A percentile compares a stretch with the other conserved stretches of the same genome.
phyloP scores from a whole-genome alignment of 2,329 filamentous ascomycete genomes.

The Laburnicola sp. region DNA sequence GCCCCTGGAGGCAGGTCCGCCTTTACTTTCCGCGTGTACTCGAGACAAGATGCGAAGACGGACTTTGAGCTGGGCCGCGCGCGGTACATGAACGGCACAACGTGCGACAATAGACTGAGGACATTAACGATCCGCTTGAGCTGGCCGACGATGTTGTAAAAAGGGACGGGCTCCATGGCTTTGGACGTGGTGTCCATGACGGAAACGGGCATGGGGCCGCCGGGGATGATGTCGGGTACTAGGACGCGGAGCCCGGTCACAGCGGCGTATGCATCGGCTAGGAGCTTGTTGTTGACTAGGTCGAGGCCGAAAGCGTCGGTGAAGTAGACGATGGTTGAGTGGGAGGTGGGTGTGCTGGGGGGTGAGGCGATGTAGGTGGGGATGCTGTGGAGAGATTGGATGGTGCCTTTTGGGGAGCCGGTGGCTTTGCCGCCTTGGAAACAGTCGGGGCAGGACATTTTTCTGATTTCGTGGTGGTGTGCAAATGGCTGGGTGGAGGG shows the following conservation, averaged over 20 bases:
- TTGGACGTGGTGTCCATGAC: constrained; percentile 18
- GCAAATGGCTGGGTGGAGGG: too few relatives aligned
- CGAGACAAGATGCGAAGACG: neutral
- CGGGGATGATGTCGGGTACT: constrained; percentile 30
- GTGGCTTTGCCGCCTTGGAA: constrained; percentile 23
- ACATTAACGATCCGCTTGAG: constrained; percentile 5
- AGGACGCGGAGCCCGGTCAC: constrained; percentile 21
- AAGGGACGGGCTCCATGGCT: constrained; percentile 2
- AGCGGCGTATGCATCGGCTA: constrained; percentile 28
- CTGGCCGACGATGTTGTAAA: constrained; percentile 3
- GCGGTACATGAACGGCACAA: constrained; percentile 17
- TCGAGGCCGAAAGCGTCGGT: constrained; percentile 31
- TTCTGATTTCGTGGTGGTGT: too few relatives aligned
- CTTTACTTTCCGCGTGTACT: constrained; percentile 15
- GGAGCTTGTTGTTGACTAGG: constrained; percentile 29
- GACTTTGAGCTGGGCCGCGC: constrained; percentile 8
- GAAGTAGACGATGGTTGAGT: constrained; percentile 26
- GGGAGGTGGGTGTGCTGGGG: constrained; percentile 4
- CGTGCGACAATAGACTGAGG: neutral
- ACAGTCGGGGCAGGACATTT: constrained; percentile 32
- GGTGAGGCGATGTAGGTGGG: constrained; percentile 25
- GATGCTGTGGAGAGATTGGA: constrained; percentile 11
- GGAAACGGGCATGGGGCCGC: constrained; percentile 14
- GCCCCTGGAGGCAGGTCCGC: constrained; percentile 6
- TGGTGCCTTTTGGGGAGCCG: constrained; percentile 20